These are phyloP conservation scores for Suillus fuscotomentosus DNA, from an alignment of 768 basidiomycete species.

Conservation along the genomic window DNA sequence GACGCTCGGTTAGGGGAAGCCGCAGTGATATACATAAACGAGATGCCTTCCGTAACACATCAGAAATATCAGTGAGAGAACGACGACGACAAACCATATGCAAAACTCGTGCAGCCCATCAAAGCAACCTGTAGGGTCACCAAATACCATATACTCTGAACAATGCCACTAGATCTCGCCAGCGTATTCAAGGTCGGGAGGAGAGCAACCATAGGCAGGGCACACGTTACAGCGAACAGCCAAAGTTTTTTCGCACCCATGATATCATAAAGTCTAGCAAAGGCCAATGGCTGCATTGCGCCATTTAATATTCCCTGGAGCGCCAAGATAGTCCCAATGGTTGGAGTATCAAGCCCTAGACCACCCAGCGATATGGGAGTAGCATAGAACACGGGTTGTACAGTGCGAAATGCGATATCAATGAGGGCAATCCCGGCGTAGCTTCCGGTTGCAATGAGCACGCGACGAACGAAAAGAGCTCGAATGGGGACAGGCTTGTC, in stretches of 20 bases:
- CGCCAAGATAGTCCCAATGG: constrained; percentile 19
- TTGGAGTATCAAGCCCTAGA: constrained; percentile 9
- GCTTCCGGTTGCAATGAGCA: constrained; percentile 54
- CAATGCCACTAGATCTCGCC: constrained; percentile 15
- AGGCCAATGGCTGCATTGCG: constrained; percentile 57
- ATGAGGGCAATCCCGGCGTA: constrained; percentile 59
- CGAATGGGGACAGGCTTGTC: constrained; percentile 40
- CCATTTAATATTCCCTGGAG: constrained; percentile 27
- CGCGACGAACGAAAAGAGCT: constrained; percentile 44
- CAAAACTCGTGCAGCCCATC: constrained; percentile 40
- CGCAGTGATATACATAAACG: constrained; percentile 68
- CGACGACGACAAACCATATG: not conserved
- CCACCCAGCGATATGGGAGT: constrained; percentile 16
- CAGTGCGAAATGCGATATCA: constrained; percentile 58
- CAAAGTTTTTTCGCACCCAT: constrained; percentile 60
- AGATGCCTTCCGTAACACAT: constrained; percentile 42
- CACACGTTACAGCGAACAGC: constrained; percentile 45
- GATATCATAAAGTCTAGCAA: constrained; percentile 49
- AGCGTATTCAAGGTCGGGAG: constrained; percentile 42
- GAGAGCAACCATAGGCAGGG: constrained; percentile 44
- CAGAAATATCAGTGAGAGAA: not conserved
- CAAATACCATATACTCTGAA: constrained; percentile 42
- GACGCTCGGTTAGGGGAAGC: constrained; percentile 67
- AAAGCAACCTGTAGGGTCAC: constrained; percentile 48
- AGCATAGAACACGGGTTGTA: constrained; percentile 23